Base-by-base conservation (phyloP, 2,329 filamentous ascomycete genomes). In the Sporothrix protearum region DNA sequence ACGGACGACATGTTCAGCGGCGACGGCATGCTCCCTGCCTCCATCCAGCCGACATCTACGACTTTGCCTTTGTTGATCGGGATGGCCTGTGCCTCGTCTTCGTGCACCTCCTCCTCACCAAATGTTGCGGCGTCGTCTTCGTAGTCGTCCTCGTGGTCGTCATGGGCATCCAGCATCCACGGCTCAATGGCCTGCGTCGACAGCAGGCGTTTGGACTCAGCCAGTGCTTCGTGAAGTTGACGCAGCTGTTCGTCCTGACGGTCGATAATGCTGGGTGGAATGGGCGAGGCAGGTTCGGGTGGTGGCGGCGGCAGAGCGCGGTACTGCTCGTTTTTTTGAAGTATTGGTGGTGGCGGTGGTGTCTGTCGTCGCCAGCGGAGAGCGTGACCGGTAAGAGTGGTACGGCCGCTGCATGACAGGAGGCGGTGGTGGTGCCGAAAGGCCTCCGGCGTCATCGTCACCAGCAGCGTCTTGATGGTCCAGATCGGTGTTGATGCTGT, bases 171-270 rank as follows among this genome's bases (percentile, higher is more conserved):
- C 9, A 67, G 14, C 25, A 68, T 61, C 73, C 73, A 74, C 16
- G 73, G 72, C 51, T 70, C 70, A 33, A 73, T 66, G 25, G 68
- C 68, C 61, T 70, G 69, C 9, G 39, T 57, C 9, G 59, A 70
- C 61, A 74, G 51, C 33, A 71, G 36, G 3, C 55, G 69, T 33
- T 69, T 69, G 6, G 73, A 74, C 22, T 70, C 69, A 3, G 69
- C 69, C 39, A 75, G 45, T 2, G 70, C 68, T 6, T 71, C 71
- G n/a, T 72, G 68, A 68, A 74, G 68, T 39, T 68, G 55, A 7
- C 42, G 71, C 45, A 74, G 70, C 61, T 69, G 70, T 7, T 71
- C 61, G 9, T 71, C 73, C 19, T 71, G 71, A 9, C n/a, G 28
- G 36, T 51, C 14, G 2, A 69, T 14, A 6, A 63, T 19, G n/a